These are phyloP conservation scores for Aureobasidium subglaciale DNA, from an alignment of 2,329 filamentous ascomycete genomes.

Conservation along the genomic window DNA sequence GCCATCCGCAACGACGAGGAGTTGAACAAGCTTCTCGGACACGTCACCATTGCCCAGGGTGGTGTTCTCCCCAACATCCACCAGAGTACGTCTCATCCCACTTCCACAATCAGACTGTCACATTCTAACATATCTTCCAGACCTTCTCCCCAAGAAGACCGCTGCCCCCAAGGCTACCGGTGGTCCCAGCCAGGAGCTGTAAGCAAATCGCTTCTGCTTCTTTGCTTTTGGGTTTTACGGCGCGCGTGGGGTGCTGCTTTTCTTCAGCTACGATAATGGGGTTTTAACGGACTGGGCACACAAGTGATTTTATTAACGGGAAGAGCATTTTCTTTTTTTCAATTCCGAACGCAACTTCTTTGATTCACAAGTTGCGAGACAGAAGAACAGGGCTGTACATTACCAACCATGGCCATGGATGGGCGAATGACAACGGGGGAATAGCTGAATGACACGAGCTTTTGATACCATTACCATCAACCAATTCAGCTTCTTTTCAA, in stretches of 20 bases:
- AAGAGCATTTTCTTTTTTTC: constrained; percentile 16
- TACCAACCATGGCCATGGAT: constrained; percentile 57
- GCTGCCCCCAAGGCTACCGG: constrained; percentile 53
- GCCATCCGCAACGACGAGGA: constrained; percentile 99
- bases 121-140: constrained; percentile 47
- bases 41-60: constrained; percentile 95
- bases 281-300: constrained; percentile 18
- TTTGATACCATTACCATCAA: constrained; percentile 16
- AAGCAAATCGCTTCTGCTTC: constrained; percentile 37
- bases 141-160: constrained; percentile 99
- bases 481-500: constrained; percentile 12
- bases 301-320: constrained; percentile 12
- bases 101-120: neutral
- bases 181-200: constrained; percentile 90
- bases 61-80: constrained; percentile 97
- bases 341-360: neutral
- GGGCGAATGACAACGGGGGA: constrained; percentile 6
- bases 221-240: constrained; percentile 19
- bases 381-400: constrained; percentile 54
- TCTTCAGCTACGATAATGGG: constrained; percentile 19
- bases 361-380: neutral
- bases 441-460: constrained; percentile 17
- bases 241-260: constrained; percentile 18
- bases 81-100: constrained; percentile 64
- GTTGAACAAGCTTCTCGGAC: constrained; percentile 95